Conservation (phyloP, 331 rosid species). For the Malus hybrid region DNA sequence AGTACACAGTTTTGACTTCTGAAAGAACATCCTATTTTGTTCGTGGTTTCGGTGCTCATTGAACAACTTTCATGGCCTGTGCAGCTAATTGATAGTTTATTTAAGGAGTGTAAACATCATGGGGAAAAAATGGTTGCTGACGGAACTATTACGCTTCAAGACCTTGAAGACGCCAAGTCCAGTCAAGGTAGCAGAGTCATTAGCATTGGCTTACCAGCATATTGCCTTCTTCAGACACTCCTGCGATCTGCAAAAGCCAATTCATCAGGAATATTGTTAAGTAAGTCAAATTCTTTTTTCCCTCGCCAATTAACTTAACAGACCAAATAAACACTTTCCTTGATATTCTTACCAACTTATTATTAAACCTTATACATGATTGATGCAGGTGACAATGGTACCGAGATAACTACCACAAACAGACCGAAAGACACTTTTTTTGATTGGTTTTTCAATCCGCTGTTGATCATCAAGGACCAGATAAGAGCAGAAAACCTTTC, state of each 20-base stretch:
- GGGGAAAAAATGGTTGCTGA: slow-evolving; percentile 71
- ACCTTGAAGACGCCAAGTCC: slow-evolving; percentile 69
- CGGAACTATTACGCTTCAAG: slow-evolving; percentile 56
- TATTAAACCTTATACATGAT: not conserved
- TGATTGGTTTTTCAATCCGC: slow-evolving; percentile 89
- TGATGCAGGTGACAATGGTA: slow-evolving; percentile 49
- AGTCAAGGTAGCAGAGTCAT: slow-evolving; percentile 63
- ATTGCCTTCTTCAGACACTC: slow-evolving; percentile 63
- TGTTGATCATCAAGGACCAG: slow-evolving; percentile 86
- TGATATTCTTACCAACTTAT: not conserved
- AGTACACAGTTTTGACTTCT: too few species aligned
- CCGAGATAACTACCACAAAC: slow-evolving; percentile 65
- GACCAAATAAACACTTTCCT: not conserved
- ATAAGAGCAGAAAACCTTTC: slow-evolving; percentile 83
- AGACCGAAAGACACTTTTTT: slow-evolving; percentile 66
- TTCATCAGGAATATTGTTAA: slow-evolving; percentile 51
- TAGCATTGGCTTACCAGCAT: slow-evolving; percentile 82
- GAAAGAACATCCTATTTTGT: not conserved
- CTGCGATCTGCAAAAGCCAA: slow-evolving; percentile 69
- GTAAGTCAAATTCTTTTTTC: slow-evolving; percentile 36
- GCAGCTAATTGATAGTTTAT: slow-evolving; percentile 42
- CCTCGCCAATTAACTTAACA: not conserved
- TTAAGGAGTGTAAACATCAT: slow-evolving; percentile 40
- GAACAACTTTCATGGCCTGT: slow-evolving; percentile 6
- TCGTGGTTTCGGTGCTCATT: slow-evolving; percentile 13